Percentiles rank a stretch among this genome's conserved stretches.
phyloP scores from a whole-genome alignment of 192 early-diverging fungal genomes.

The Endogone sp. region DNA sequence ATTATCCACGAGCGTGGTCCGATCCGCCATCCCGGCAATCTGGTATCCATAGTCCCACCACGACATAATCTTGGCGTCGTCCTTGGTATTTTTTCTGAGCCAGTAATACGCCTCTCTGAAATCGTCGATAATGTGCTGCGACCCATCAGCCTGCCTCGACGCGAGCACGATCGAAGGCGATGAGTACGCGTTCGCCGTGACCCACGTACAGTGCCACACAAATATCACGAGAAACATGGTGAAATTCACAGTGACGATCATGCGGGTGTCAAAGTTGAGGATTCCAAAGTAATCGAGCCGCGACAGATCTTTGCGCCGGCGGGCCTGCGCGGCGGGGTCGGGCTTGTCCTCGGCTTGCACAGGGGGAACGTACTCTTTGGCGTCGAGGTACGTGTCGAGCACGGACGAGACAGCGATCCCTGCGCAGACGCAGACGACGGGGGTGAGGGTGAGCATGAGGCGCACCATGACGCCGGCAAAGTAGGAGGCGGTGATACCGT shows the following conservation, averaged over 20 bases:
- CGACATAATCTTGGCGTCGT: conserved; percentile 92
- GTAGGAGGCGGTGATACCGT: conserved; percentile 97
- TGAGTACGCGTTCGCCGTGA: conserved; percentile 97
- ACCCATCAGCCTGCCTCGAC: conserved; percentile 81
- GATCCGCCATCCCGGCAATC: conserved; percentile 98
- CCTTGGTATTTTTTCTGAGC: conserved; percentile 94
- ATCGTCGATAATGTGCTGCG: conserved; percentile 96
- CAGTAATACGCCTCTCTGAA: conserved; percentile 99
- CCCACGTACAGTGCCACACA: conserved; percentile 98
- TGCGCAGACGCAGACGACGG: conserved; percentile 92
- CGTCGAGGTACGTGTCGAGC: conserved; percentile 79
- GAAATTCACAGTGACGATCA: conserved; percentile 60
- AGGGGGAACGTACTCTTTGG: conserved; percentile 15
- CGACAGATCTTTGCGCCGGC: too few relatives aligned
- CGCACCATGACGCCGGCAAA: conserved; percentile 99
- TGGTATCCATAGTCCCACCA: conserved; percentile 99
- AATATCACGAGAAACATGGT: conserved; percentile 79
- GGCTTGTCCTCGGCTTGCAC: neutral
- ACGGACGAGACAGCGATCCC: conserved; percentile 88
- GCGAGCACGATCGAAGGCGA: conserved; percentile 98
- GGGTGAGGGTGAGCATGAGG: conserved; percentile 96
- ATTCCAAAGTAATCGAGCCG: conserved; percentile 34
- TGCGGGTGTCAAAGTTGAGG: conserved; percentile 42
- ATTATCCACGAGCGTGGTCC: conserved; percentile 97
- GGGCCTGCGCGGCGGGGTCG: neutral